Percentiles rank a stretch among this genome's conserved stretches.
Evolutionary conservation across 2,329 filamentous ascomycete genomes (phyloP).

Genomic region (Aspergillus sclerotialis): DNA sequence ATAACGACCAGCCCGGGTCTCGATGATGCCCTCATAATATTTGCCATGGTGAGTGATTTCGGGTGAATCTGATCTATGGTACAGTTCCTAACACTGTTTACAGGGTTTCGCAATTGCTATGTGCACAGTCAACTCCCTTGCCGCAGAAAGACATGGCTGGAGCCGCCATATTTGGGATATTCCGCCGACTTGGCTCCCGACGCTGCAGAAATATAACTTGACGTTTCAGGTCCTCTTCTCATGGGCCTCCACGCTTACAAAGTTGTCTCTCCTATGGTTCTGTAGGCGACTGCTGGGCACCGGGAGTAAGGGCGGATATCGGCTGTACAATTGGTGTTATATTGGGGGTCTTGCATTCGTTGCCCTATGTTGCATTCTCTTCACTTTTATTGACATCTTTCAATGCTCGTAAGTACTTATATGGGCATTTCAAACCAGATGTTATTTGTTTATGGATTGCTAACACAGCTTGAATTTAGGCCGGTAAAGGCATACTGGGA

Average conservation of each 20-base stretch:
- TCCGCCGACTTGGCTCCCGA: constrained; percentile 17
- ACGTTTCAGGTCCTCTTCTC: constrained; percentile 31
- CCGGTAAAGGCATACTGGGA: constrained; percentile 30
- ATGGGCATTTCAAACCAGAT: too few species aligned
- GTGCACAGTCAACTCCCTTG: constrained; percentile 25
- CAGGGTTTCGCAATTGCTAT: constrained; percentile 30
- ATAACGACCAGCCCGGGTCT: constrained; percentile 41
- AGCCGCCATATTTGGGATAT: constrained; percentile 39
- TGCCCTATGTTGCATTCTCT: constrained; percentile 19
- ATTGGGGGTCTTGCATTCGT: constrained; percentile 26
- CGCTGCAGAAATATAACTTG: constrained; percentile 30
- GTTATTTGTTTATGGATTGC: constrained; percentile 5
- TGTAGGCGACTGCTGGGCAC: constrained; percentile 25
- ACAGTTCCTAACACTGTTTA: constrained; percentile 2
- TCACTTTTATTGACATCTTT: constrained; percentile 29
- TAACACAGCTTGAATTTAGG: constrained; percentile 13
- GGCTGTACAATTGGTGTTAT: constrained; percentile 18
- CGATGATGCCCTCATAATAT: constrained; percentile 41
- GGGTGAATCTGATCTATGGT: not conserved
- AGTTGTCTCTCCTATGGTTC: constrained; percentile 33
- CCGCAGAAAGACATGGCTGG: constrained; percentile 27
- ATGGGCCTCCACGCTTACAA: constrained; percentile 26
- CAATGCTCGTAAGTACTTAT: constrained; percentile 38
- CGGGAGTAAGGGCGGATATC: constrained; percentile 20
- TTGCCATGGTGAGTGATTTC: constrained; percentile 36